Base-by-base conservation (phyloP, 2,329 filamentous ascomycete genomes). In the Mariannaea sp. region DNA sequence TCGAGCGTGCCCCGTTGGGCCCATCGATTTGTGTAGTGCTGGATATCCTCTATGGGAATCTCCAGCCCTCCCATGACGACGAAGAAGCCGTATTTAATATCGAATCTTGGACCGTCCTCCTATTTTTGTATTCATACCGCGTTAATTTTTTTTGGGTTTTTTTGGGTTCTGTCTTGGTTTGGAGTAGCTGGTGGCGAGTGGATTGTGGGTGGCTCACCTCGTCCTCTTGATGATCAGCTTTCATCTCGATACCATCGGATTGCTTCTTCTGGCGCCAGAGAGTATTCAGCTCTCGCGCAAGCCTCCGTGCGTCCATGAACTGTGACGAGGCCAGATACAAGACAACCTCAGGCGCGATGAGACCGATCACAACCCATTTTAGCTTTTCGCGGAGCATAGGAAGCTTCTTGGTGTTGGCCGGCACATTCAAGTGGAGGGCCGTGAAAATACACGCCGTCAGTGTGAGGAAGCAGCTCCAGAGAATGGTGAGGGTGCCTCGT, bases 401-500 rank as follows among this genome's bases (percentile, higher is more conserved):
- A 17, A 59, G 38, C 46, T 46, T 45, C 12, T 48, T 14, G 1
- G 45, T 48, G 36, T 47, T 35, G 33, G 38, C 12, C 1, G 69
- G 69, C n/a, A 76, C 61, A 35, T 75, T 73, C 4, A 74, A 59
- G 48, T 75, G 71, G 3, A 76, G 48, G 2, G 70, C 70, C 4
- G 68, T 67, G 56, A 69, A 74, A 6, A 73, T 68, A 55, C 71
- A 75, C 1, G 72, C 60, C 3, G 65, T 43, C 0, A 75, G 55
- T 2, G 72, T 71, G 3, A 71, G 33, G 2, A 70, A 39, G 43
- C 72, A 75, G 12, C 65, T 69, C 53, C 65, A 66, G 2, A 75
- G 45, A 19, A 75, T 68, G n/a, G 59, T 55, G 6, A 66, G 45
- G 0, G 67, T 72, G 2, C 71, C 69, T 26, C 71, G 61, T 14